These are phyloP conservation scores for Debaryomyces sp. DNA, from an alignment of 1,139 yeast genomes.

Conservation along the genomic window DNA sequence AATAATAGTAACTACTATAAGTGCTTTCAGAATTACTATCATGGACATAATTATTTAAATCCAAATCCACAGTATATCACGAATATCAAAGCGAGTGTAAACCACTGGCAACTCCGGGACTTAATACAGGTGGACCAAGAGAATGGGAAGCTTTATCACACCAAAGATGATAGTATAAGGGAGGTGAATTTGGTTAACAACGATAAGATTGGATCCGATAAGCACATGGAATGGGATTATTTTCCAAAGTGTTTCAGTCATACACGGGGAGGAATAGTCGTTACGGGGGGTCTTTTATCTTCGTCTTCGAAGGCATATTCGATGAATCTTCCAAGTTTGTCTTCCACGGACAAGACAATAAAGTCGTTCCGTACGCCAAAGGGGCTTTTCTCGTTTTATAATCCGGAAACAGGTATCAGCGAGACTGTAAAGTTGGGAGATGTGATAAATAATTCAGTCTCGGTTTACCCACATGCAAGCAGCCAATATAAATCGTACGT, in stretches of 20 bases:
- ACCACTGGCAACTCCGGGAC: constrained; percentile 91
- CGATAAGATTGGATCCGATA: constrained; percentile 16
- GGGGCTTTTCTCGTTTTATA: constrained; percentile 65
- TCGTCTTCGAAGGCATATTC: constrained; percentile 29
- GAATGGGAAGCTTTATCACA: constrained; percentile 35
- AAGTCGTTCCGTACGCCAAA: constrained; percentile 34
- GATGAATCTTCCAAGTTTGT: constrained; percentile 29
- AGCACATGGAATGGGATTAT: constrained; percentile 48
- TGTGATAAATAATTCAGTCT: constrained; percentile 82
- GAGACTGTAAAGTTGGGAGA: constrained; percentile 69
- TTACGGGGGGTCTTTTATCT: constrained; percentile 68
- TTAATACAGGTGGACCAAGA: constrained; percentile 52
- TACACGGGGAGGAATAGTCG: constrained; percentile 54
- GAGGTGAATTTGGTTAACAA: constrained; percentile 29
- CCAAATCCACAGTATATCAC: constrained; percentile 43
- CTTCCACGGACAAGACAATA: constrained; percentile 9
- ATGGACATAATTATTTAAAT: constrained; percentile 40
- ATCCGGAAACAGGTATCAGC: constrained; percentile 45
- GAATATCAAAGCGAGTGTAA: constrained; percentile 35
- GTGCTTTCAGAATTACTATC: constrained; percentile 51
- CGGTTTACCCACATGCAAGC: constrained; percentile 46
- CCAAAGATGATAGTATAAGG: constrained; percentile 36
- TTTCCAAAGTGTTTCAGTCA: constrained; percentile 75
- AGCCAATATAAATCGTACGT: constrained; percentile 58
- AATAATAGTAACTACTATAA: constrained; percentile 25